These are phyloP conservation scores for Phytophthora tubulina DNA, from an alignment of 352 stramenopile genomes.

Conservation along the genomic window DNA sequence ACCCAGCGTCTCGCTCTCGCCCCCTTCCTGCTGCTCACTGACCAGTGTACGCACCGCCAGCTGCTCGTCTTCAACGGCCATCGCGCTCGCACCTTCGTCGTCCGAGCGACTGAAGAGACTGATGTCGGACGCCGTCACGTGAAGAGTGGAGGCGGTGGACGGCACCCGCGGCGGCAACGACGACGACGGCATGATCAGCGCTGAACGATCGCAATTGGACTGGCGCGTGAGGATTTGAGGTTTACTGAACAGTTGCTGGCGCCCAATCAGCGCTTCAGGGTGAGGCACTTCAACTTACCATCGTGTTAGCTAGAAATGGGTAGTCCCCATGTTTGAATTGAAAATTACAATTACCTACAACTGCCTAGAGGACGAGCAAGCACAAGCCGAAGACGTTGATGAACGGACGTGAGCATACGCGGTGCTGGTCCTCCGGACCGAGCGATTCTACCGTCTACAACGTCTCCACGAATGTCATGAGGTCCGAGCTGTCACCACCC, in stretches of 20 bases:
- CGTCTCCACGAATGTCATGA: conserved; percentile 83
- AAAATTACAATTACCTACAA: conserved; percentile 41
- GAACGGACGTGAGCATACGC: not conserved
- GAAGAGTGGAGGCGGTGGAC: conserved; percentile 40
- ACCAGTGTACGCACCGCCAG: conserved; percentile 34
- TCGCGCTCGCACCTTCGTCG: conserved; percentile 17
- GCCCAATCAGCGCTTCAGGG: conserved; percentile 2
- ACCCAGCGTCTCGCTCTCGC: conserved; percentile 48
- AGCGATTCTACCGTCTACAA: conserved; percentile 38
- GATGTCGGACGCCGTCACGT: conserved; percentile 53
- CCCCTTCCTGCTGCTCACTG: conserved; percentile 35
- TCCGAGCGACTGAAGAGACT: conserved; percentile 51
- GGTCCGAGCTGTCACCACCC: conserved; percentile 60
- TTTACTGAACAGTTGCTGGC: conserved; percentile 29
- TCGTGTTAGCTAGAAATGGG: not conserved
- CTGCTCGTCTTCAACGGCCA: conserved; percentile 23
- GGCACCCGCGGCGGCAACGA: conserved; percentile 37
- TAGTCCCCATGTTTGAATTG: conserved; percentile 13
- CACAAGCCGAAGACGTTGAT: not conserved
- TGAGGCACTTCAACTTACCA: conserved; percentile 25
- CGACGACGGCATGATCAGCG: conserved; percentile 24
- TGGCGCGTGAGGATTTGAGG: conserved; percentile 27
- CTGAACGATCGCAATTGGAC: conserved; percentile 18
- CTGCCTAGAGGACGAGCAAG: conserved; percentile 13
- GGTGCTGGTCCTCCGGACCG: not conserved